These are phyloP conservation scores for Neurospora sp. DNA, from an alignment of 495 filamentous ascomycete species.

Conservation along the genomic window DNA sequence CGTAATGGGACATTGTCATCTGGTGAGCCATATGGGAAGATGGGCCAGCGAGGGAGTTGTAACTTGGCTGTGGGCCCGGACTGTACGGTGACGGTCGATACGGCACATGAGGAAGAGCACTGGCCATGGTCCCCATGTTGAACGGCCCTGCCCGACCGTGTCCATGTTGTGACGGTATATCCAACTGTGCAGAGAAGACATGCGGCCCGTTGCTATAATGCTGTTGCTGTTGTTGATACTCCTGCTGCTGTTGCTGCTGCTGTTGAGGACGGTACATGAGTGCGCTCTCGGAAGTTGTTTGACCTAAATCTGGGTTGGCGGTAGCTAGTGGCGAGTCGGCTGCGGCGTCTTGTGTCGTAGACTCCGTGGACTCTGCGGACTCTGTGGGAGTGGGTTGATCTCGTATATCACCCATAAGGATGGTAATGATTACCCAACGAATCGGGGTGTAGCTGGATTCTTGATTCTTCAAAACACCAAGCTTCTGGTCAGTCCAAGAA, in stretches of 20 bases:
- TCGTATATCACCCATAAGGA: not conserved
- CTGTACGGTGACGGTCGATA: slow-evolving; percentile 26
- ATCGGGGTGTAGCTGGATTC: not conserved
- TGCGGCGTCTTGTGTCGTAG: not conserved
- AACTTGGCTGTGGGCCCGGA: slow-evolving; percentile 26
- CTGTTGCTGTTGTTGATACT: slow-evolving; percentile 11
- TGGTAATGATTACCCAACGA: not conserved
- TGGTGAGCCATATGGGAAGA: slow-evolving; percentile 33
- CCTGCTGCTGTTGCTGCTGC: slow-evolving; percentile 12
- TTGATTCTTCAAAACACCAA: not conserved
- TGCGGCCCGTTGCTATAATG: slow-evolving; percentile 22
- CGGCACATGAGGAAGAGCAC: slow-evolving; percentile 25
- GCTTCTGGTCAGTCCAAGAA: not conserved
- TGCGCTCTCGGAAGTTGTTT: not conserved
- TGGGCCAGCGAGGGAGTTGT: slow-evolving; percentile 24
- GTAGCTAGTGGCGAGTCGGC: slow-evolving; percentile 1
- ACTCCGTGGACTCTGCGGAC: not conserved
- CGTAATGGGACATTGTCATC: slow-evolving; percentile 37
- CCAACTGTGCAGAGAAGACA: slow-evolving; percentile 27
- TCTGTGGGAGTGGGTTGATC: not conserved
- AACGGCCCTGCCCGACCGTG: slow-evolving; percentile 22
- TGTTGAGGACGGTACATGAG: not conserved
- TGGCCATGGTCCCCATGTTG: slow-evolving; percentile 31
- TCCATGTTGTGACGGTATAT: slow-evolving; percentile 25
- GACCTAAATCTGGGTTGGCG: slow-evolving; percentile 1